Evolutionary conservation across 169 alveolate species (phyloP), one percentile per base, ranked within the genome.

Genomic region (Eimeria sp.): DNA sequence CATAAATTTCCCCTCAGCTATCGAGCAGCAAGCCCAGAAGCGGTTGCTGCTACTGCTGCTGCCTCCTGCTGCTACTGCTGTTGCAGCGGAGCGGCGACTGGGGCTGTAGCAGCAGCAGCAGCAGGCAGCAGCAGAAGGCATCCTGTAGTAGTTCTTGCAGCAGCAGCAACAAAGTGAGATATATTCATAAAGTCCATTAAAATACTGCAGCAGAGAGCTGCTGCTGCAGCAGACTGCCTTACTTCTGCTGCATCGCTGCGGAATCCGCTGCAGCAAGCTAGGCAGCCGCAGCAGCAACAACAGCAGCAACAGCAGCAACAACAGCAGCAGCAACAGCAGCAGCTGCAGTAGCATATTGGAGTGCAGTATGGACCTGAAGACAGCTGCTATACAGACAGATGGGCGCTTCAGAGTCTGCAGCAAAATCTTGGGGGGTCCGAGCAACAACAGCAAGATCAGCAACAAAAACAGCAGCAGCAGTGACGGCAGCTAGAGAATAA

Each of bases 41-140:
- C 61, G 4, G 61, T 54, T 7, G 10, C 61, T 54, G 61, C 61
- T 54, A 4, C 61, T 54, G 61, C 61, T 54, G 61, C 61, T 54
- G 61, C 61, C 61, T 54, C 20, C 61, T 54, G 61, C 61, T 54
- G 61, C 61, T 54, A 14, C 61, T 54, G 61, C 61, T 0, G 61
- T 14, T 7, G 61, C 16, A 54, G 16, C 61, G 61, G 61, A 54
- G 16, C 61, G 61, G 61, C 61, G 61, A 54, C 61, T 54, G 61
- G 61, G 61, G 61, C 61, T 54, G 61, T 14, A 20, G 75, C 75
- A 25, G 75, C 75, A 65, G 75, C 75, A 65, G 75, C 30, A 65
- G 75, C 75, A 65, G 75, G 84, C 84, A n/a, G 84, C 84, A n/a
- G 84, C 43, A 10, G 84, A 14, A 10, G 84, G 51, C 20, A n/a